These are phyloP conservation scores for Brassica cretica DNA, from an alignment of 345 rosid species.

Conservation along the genomic window DNA sequence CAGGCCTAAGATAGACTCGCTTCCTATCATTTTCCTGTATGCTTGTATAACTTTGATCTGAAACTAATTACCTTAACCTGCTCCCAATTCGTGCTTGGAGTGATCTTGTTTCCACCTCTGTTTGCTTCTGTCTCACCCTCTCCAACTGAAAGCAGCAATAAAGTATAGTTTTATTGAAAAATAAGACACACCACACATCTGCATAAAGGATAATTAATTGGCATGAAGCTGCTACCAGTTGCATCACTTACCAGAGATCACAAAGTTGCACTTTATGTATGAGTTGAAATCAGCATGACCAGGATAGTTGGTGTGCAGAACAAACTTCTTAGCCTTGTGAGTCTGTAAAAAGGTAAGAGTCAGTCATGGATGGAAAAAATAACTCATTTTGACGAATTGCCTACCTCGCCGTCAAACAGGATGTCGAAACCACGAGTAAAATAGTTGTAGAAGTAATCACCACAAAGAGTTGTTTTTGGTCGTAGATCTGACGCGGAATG, in stretches of 20 bases:
- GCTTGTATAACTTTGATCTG: background rate
- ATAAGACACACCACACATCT: background rate
- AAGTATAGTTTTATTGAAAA: background rate
- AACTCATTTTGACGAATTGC: slow-evolving; percentile 9
- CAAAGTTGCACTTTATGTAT: slow-evolving; percentile 90
- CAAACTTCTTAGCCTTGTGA: slow-evolving; percentile 90
- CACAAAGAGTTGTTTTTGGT: slow-evolving; percentile 83
- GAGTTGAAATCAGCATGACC: slow-evolving; percentile 99
- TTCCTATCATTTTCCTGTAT: slow-evolving; percentile 23
- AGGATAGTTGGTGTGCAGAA: slow-evolving; percentile 92
- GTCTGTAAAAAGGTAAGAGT: slow-evolving; percentile 53
- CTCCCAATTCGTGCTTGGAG: slow-evolving; percentile 90
- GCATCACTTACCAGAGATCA: slow-evolving; percentile 55
- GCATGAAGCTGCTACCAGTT: slow-evolving; percentile 30
- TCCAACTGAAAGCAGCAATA: slow-evolving; percentile 45
- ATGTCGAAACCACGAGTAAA: slow-evolving; percentile 95
- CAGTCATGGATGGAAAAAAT: background rate
- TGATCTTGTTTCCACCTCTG: slow-evolving; percentile 58
- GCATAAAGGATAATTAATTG: slow-evolving; percentile 16
- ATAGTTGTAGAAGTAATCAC: slow-evolving; percentile 94
- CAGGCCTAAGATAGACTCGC: slow-evolving; percentile 11
- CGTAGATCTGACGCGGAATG: slow-evolving; percentile 89
- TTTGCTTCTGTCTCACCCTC: slow-evolving; percentile 51
- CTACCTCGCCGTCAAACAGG: slow-evolving; percentile 95
- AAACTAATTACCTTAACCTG: slow-evolving; percentile 75